Conservation (phyloP, 495 filamentous ascomycete species). For the Annulohypoxylon maeteangense region DNA sequence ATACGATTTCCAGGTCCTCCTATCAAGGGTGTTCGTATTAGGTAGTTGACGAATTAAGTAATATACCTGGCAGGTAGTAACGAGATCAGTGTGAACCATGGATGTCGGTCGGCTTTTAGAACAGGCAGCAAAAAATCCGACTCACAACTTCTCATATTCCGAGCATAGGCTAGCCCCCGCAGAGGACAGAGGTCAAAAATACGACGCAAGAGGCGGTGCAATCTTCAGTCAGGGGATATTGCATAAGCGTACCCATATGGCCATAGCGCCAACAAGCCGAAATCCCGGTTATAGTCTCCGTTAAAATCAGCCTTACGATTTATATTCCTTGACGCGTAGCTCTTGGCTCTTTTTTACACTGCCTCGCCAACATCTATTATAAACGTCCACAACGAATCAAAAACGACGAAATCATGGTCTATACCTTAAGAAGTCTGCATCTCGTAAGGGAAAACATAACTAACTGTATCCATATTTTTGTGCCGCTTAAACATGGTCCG, state of each 20-base stretch:
- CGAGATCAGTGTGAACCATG: not conserved
- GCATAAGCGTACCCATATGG: conserved; percentile 1
- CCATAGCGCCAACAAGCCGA: not conserved
- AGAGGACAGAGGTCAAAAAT: conserved; percentile 17
- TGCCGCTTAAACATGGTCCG: not conserved
- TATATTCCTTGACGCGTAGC: not conserved
- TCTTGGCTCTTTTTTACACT: conserved; percentile 6
- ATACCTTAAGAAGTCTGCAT: not conserved
- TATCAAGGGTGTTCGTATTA: not conserved
- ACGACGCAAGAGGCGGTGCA: conserved; percentile 37
- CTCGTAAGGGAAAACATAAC: not conserved
- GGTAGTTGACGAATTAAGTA: conserved; percentile 2
- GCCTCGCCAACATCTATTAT: not conserved
- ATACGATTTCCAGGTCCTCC: conserved; percentile 14
- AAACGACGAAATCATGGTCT: not conserved
- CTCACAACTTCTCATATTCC: not conserved
- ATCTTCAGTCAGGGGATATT: not conserved
- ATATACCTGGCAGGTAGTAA: not conserved
- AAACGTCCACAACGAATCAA: not conserved
- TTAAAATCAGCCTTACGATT: conserved; percentile 12
- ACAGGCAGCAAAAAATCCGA: not conserved
- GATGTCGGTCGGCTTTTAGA: not conserved
- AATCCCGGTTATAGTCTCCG: not conserved
- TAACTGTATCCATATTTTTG: not conserved
- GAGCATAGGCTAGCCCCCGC: conserved; percentile 7